Base-by-base conservation (phyloP, 768 basidiomycete species). In the Arthromyces matolae region DNA sequence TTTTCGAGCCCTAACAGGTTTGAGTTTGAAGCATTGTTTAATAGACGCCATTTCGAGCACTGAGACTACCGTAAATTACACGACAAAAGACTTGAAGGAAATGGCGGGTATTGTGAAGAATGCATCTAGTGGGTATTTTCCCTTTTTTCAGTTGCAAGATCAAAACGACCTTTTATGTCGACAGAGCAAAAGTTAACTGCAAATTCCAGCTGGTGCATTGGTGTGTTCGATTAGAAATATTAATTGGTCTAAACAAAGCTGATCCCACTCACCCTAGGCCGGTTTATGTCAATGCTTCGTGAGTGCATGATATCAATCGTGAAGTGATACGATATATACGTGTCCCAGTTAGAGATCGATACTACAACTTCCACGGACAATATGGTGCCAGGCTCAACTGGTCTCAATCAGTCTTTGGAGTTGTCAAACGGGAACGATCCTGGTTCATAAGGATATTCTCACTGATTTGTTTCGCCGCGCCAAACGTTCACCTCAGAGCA, bases 141-240 rank as follows among this genome's bases (percentile, higher is more conserved):
- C 19, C n/a, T n/a, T n/a, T n/a, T 29, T 36, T 10, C 13, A 18
- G n/a, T 5, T 25, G 7, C 13, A 3, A 23, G 4, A 12, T 23
- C 36, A 14, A 22, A 18, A 35, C 13, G n/a, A n/a, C n/a, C n/a
- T n/a, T n/a, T 24, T 6, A 8, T 18, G 0, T 4, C 4, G 20
- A 20, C 23, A 45, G 43, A 24, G 23, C 33, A 45, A 35, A 45
- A 18, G 18, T 9, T 18, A 2, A 22, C n/a, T 8, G 24, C 23
- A n/a, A 36, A 28, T 13, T 45, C 43, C 12, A 49, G 34, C 20
- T 49, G 48, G 48, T 49, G 40, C n/a, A 31, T 49, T 6, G 48
- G 48, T 28, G 37, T 18, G 41, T 29, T 16, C 35, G 8, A 25
- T 29, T 16, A n/a, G n/a, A n/a, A n/a, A n/a, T n/a, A n/a, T n/a